A percentile compares a stretch with the other conserved stretches of the same genome.
phyloP scores from a whole-genome alignment of 306 rosid genomes.

The Boehmeria nivea region DNA sequence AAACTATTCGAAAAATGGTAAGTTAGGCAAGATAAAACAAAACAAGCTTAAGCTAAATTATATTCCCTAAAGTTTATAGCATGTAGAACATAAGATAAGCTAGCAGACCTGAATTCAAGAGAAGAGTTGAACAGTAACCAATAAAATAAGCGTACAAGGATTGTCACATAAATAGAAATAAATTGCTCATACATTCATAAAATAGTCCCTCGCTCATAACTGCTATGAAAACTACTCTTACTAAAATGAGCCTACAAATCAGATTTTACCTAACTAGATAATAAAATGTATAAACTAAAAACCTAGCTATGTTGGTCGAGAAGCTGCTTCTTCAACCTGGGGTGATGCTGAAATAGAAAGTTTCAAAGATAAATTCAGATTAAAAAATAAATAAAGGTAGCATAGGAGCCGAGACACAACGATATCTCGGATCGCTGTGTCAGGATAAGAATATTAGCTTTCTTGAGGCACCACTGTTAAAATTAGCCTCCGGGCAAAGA shows the following conservation, averaged over 20 bases:
- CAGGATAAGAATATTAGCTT: constrained; percentile 21
- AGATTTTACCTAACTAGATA: constrained; percentile 37
- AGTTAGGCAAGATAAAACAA: too few species aligned
- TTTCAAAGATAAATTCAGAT: neutral
- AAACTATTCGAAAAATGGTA: too few species aligned
- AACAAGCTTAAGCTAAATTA: too few species aligned
- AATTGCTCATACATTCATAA: constrained; percentile 37
- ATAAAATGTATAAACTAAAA: constrained; percentile 22
- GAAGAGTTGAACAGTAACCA: too few species aligned
- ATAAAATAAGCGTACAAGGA: too few species aligned
- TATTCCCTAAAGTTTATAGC: too few species aligned
- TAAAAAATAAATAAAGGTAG: constrained; percentile 23
- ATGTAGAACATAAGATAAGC: too few species aligned
- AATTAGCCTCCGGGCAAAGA: constrained; percentile 60
- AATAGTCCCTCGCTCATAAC: constrained; percentile 36
- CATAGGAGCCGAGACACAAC: constrained; percentile 26
- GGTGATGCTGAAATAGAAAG: constrained; percentile 13
- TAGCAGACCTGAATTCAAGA: too few species aligned
- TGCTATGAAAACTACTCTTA: constrained; percentile 30
- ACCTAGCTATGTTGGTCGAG: constrained; percentile 30
- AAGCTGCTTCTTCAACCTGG: constrained; percentile 30
- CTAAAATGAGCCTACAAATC: constrained; percentile 56
- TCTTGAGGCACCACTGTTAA: neutral
- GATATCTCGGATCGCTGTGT: constrained; percentile 33
- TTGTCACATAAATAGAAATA: constrained; percentile 29